These are phyloP conservation scores for Peronospora destructor DNA, from an alignment of 352 stramenopile species.

Conservation along the genomic window DNA sequence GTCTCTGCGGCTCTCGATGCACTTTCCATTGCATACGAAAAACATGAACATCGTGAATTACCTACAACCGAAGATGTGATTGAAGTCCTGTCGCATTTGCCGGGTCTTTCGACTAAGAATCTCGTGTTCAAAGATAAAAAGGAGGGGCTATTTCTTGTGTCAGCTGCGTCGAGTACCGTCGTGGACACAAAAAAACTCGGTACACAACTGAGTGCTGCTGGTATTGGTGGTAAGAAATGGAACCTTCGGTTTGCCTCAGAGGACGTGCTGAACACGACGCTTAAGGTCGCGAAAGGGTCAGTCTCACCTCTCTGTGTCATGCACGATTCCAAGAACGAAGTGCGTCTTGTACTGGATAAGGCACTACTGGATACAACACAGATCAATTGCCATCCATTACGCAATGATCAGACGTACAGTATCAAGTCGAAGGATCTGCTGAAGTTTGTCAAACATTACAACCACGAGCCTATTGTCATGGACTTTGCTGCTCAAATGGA, in stretches of 20 bases:
- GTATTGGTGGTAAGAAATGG: slow-evolving; percentile 76
- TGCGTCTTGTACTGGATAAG: slow-evolving; percentile 92
- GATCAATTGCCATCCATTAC: slow-evolving; percentile 88
- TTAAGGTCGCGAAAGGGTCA: slow-evolving; percentile 90
- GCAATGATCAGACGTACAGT: slow-evolving; percentile 90
- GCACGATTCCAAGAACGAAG: slow-evolving; percentile 75
- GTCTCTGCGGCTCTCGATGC: slow-evolving; percentile 52
- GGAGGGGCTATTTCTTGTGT: slow-evolving; percentile 93
- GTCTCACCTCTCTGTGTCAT: slow-evolving; percentile 90
- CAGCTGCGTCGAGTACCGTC: slow-evolving; percentile 64
- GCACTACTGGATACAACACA: slow-evolving; percentile 63
- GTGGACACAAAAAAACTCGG: slow-evolving; percentile 91
- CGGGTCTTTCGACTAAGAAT: slow-evolving; percentile 90
- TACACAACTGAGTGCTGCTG: slow-evolving; percentile 59
- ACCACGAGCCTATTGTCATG: slow-evolving; percentile 84
- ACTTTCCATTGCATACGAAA: slow-evolving; percentile 50
- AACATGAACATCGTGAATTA: slow-evolving; percentile 49
- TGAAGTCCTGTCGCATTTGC: slow-evolving; percentile 69
- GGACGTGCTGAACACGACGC: slow-evolving; percentile 67
- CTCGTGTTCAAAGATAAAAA: slow-evolving; percentile 98
- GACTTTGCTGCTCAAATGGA: slow-evolving; percentile 64
- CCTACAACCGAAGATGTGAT: slow-evolving; percentile 70
- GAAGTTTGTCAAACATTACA: slow-evolving; percentile 80
- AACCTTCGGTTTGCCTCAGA: slow-evolving; percentile 92
- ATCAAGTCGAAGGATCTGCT: slow-evolving; percentile 73